Evolutionary conservation across 208 protist species (phyloP), one percentile per base, ranked within the genome.

Genomic region (Trypanosoma melophagium): DNA sequence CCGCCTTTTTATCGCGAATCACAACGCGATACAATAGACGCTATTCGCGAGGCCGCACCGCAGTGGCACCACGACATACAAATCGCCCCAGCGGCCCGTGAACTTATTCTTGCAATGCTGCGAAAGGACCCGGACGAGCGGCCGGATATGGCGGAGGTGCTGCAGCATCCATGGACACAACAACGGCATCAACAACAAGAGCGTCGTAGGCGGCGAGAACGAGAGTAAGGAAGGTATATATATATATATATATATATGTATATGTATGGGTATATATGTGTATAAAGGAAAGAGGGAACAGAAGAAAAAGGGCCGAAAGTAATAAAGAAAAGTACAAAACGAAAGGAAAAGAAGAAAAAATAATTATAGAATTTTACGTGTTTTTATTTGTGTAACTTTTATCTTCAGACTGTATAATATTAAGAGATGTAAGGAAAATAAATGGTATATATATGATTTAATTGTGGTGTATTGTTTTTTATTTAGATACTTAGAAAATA

Each of bases 1-100:
- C 87, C 89, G 17, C 92, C 89, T 7, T 94, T 95, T 61, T 93
- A 88, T 66, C 65, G 72, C 14, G 61, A 60, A 9, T 77, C 77
- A 8, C 58, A 82, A 35, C 54, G 79, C 38, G 70, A 79, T 17
- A 95, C 90, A 13, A 52, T 95, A 64, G 56, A 79, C 12, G 81
- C 79, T 12, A 95, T 95, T 57, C 75, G 67, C n/a, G 60, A 56
- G 22, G 69, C 54, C 16, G 59, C 35, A 19, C 84, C 84, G 2
- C 71, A 81, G 25, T 68, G 90, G n/a, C 61, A 52, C 9, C 60
- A 50, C 8, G 67, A 19, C 24, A 41, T 17, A 12, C 44, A 59
- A 8, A 59, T 61, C 12, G 83, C 84, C 12, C 49, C 66, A 10
- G 44, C 47, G 1, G 79, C 74, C 2, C 64, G 59, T 17, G 69